phyloP scores from a whole-genome alignment of 2,329 filamentous ascomycete species.

The Pseudogymnoascus pannorum region DNA sequence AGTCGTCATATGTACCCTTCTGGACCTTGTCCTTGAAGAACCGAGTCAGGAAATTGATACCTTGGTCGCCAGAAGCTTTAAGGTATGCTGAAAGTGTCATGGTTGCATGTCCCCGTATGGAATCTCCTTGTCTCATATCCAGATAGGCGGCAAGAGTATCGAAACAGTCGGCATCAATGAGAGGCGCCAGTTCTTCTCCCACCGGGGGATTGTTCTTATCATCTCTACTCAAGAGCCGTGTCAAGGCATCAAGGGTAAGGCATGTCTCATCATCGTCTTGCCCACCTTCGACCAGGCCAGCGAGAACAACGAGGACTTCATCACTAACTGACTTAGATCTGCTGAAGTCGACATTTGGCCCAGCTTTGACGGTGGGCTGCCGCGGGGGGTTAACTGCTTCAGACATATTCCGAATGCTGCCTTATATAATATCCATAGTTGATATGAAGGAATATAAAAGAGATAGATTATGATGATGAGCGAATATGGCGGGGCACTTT shows the following conservation, averaged over 20 bases:
- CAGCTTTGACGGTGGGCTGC: conserved; percentile 17
- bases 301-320: conserved; percentile 48
- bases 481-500: conserved; percentile 9
- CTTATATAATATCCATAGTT: conserved; percentile 3
- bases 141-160: conserved; percentile 82
- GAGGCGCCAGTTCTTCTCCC: conserved; percentile 44
- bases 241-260: conserved; percentile 49
- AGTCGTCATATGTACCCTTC: conserved; percentile 75
- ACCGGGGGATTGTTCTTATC: conserved; percentile 23
- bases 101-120: conserved; percentile 73
- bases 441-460: neutral
- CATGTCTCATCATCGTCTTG: conserved; percentile 71
- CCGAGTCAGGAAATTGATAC: conserved; percentile 59
- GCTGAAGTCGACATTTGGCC: conserved; percentile 9
- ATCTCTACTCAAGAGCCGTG: conserved; percentile 52
- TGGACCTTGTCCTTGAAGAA: conserved; percentile 68
- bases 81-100: conserved; percentile 78
- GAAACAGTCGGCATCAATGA: conserved; percentile 68
- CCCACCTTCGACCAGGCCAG: conserved; percentile 83
- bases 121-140: conserved; percentile 69
- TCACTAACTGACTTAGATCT: conserved; percentile 53
- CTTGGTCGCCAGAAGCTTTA: conserved; percentile 65
- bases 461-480: neutral
- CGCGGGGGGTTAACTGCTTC: neutral
- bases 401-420: conserved; percentile 9